Evolutionary conservation across 306 rosid genomes (phyloP).

Genomic region (Trifolium fragiferum): DNA sequence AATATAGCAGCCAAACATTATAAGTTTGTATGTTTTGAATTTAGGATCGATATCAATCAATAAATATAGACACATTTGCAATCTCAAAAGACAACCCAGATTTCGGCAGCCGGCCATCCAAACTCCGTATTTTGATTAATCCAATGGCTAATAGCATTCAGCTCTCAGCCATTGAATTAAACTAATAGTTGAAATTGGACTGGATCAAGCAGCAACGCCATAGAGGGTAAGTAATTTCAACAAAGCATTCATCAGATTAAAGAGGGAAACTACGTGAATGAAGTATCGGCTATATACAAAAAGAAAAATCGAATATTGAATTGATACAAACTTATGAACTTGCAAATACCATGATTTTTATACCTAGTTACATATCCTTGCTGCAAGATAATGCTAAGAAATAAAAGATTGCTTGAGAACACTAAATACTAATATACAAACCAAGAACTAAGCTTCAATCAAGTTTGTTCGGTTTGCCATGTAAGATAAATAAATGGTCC

Average conservation of each 20-base stretch:
- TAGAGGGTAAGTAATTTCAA: background rate
- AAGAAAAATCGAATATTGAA: conserved; percentile 13
- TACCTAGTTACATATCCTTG: background rate
- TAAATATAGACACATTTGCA: too few relatives aligned
- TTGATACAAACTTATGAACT: conserved; percentile 23
- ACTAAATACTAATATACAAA: background rate
- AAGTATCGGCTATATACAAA: conserved; percentile 16
- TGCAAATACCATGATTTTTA: background rate
- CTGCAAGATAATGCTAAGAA: conserved; percentile 3
- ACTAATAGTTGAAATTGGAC: too few relatives aligned
- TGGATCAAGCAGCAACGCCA: too few relatives aligned
- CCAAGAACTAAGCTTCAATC: conserved; percentile 30
- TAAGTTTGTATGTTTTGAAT: too few relatives aligned
- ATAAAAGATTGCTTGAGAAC: conserved; percentile 17
- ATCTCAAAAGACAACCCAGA: too few relatives aligned
- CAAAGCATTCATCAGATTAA: background rate
- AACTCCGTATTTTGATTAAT: too few relatives aligned
- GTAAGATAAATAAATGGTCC: conserved; percentile 82
- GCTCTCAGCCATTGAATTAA: too few relatives aligned
- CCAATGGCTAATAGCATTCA: too few relatives aligned
- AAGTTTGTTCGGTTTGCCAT: conserved; percentile 67
- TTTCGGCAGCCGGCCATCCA: too few relatives aligned
- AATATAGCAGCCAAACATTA: too few relatives aligned
- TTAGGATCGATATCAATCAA: too few relatives aligned
- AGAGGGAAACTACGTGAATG: background rate